Percentiles rank a stretch among this genome's conserved stretches.
These are phyloP conservation scores for Aspergillus ochraceus DNA, from an alignment of 2,329 filamentous ascomycete genomes.

Conservation along the genomic window DNA sequence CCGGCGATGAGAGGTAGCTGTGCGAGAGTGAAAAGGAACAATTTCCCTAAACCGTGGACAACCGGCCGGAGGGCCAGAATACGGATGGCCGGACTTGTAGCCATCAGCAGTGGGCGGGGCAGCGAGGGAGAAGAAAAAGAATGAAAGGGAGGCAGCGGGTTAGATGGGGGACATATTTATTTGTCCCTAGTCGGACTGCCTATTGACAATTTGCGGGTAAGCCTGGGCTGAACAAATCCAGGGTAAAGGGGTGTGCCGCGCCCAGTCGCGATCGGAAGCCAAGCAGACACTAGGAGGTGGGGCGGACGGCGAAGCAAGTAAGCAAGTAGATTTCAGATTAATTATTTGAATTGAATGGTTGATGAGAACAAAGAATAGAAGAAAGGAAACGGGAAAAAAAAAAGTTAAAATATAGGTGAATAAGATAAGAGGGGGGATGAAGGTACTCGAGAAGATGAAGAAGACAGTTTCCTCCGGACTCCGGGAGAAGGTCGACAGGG, in stretches of 20 bases:
- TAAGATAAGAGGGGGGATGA: not conserved
- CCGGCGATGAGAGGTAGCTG: slow-evolving; percentile 41
- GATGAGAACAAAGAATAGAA: not conserved
- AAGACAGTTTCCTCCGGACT: too few relatives aligned
- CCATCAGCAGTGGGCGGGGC: slow-evolving; percentile 24
- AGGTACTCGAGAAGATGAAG: too few relatives aligned
- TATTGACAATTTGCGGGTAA: not conserved
- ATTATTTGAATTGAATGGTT: not conserved
- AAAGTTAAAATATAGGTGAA: not conserved
- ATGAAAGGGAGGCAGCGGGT: slow-evolving; percentile 3
- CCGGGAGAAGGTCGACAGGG: too few relatives aligned
- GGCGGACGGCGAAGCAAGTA: not conserved
- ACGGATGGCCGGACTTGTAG: slow-evolving; percentile 26
- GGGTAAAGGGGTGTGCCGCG: not conserved
- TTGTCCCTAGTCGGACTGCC: not conserved
- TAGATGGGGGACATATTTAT: slow-evolving; percentile 14
- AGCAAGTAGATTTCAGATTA: not conserved
- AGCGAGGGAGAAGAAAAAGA: slow-evolving; percentile 3
- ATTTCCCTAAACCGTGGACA: slow-evolving; percentile 42
- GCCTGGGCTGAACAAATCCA: not conserved
- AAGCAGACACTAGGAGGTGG: not conserved
- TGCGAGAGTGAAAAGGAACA: slow-evolving; percentile 38
- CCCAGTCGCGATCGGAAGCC: not conserved
- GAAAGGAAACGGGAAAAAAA: not conserved
- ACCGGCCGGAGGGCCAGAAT: slow-evolving; percentile 39